phyloP scores from a whole-genome alignment of 2,329 filamentous ascomycete genomes.

The Exophiala phaeomuriformis region DNA sequence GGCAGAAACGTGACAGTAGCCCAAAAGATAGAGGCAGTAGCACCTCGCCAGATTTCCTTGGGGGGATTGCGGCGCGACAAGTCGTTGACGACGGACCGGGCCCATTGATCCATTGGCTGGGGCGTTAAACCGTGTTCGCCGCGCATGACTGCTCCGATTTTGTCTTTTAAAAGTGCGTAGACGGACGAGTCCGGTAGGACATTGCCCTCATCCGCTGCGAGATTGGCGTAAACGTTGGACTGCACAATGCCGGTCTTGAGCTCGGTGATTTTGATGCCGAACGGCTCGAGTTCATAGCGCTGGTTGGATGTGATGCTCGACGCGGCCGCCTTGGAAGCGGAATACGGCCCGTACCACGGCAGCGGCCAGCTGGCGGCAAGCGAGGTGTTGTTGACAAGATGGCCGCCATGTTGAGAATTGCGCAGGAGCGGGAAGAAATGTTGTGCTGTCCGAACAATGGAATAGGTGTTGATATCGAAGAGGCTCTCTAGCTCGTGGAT shows the following conservation, averaged over 20 bases:
- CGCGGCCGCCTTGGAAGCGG: conserved; percentile 48
- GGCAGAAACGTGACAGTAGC: background rate
- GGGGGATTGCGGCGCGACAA: conserved; percentile 44
- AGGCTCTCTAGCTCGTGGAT: conserved; percentile 27
- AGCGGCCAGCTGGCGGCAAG: conserved; percentile 19
- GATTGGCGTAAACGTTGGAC: conserved; percentile 35
- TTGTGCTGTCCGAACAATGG: conserved; percentile 33
- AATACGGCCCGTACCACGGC: conserved; percentile 33
- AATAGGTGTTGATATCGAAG: conserved; percentile 41
- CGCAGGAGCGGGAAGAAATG: conserved; percentile 24
- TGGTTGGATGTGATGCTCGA: conserved; percentile 50
- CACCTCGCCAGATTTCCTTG: conserved; percentile 14
- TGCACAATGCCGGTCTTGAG: conserved; percentile 27
- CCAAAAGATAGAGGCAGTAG: conserved; percentile 5
- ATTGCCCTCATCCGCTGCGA: conserved; percentile 33
- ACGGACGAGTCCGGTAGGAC: conserved; percentile 43
- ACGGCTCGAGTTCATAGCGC: conserved; percentile 31
- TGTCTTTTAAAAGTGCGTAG: conserved; percentile 46
- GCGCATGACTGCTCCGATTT: conserved; percentile 25
- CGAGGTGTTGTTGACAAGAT: conserved; percentile 29
- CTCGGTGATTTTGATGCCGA: conserved; percentile 30
- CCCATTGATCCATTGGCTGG: conserved; percentile 43
- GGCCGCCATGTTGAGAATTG: conserved; percentile 25
- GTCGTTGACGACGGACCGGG: conserved; percentile 48
- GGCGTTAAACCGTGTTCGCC: background rate